These are phyloP conservation scores for Pythium rishiriense DNA, from an alignment of 352 stramenopile genomes.

Conservation along the genomic window DNA sequence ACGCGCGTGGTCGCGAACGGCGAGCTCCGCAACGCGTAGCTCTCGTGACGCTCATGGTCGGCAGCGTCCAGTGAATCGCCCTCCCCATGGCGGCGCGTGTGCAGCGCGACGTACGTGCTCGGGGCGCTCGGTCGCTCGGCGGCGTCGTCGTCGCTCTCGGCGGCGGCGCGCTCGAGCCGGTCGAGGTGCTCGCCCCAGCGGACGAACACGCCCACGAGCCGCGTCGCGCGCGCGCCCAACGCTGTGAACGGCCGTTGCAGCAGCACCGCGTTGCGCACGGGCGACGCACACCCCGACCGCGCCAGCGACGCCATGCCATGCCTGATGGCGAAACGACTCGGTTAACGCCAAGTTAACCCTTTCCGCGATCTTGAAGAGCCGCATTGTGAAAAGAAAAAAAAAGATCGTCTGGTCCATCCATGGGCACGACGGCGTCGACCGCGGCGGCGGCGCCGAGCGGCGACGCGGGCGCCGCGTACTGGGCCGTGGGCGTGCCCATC, in stretches of 20 bases:
- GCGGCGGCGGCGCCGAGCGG: neutral
- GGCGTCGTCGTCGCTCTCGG: neutral
- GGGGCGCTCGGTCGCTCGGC: neutral
- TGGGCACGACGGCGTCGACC: neutral
- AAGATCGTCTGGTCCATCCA: neutral
- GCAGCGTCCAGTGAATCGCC: neutral
- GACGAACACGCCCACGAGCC: conserved; percentile 54
- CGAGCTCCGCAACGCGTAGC: conserved; percentile 55
- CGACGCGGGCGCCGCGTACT: conserved; percentile 28
- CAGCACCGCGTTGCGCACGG: conserved; percentile 4
- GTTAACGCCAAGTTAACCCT: conserved; percentile 22
- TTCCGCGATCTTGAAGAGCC: conserved; percentile 29
- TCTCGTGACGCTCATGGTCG: conserved; percentile 14
- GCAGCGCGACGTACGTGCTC: conserved; percentile 27
- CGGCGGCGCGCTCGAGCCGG: neutral
- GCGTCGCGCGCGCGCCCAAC: conserved; percentile 34
- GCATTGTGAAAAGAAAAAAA: neutral
- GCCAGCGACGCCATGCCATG: conserved; percentile 30
- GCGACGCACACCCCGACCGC: conserved; percentile 38
- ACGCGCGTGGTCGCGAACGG: conserved; percentile 70
- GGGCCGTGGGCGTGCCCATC: conserved; percentile 46
- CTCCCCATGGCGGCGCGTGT: neutral
- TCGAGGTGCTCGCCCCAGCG: conserved; percentile 46
- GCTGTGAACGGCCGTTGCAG: conserved; percentile 52
- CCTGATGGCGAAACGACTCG: conserved; percentile 16